Conservation (phyloP, 1,284 basidiomycete genomes). For the Cutaneotrichosporon sp. region DNA sequence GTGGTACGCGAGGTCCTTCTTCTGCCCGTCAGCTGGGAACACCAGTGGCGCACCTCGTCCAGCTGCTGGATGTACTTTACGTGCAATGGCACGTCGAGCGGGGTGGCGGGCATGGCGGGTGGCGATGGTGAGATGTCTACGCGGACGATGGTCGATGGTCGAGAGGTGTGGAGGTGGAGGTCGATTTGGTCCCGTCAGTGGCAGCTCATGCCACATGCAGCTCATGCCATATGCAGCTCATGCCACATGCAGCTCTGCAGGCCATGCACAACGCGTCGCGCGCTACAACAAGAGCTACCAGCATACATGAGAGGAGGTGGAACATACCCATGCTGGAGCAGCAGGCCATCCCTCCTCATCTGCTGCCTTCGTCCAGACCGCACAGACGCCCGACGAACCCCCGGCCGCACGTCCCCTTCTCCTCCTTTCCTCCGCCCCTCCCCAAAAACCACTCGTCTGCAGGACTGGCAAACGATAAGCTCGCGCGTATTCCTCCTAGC, state of each 20-base stretch:
- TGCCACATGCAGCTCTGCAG: too few relatives aligned
- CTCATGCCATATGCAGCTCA: neutral
- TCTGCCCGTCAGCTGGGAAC: conserved; percentile 57
- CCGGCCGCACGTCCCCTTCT: too few relatives aligned
- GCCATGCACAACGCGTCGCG: too few relatives aligned
- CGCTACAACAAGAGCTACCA: too few relatives aligned
- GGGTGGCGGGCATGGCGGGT: neutral
- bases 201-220: neutral
- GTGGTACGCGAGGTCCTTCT: conserved; percentile 86
- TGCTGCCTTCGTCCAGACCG: too few relatives aligned
- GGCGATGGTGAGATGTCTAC: neutral
- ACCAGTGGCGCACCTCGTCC: conserved; percentile 61
- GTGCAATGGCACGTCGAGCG: conserved; percentile 59
- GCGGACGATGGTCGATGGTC: too few relatives aligned
- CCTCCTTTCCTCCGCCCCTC: too few relatives aligned
- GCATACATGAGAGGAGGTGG: too few relatives aligned
- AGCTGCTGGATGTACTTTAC: conserved; percentile 73
- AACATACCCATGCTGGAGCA: too few relatives aligned
- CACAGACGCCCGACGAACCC: too few relatives aligned
- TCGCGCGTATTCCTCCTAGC: neutral
- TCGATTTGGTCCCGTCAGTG: conserved; percentile 3
- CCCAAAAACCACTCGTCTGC: neutral
- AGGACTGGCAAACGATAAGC: neutral
- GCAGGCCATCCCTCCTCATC: too few relatives aligned
- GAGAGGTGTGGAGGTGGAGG: neutral